A percentile compares a stretch with the other conserved stretches of the same genome.
Conservation (phyloP, 306 rosid species). For the Hylodesmum podocarpum region DNA sequence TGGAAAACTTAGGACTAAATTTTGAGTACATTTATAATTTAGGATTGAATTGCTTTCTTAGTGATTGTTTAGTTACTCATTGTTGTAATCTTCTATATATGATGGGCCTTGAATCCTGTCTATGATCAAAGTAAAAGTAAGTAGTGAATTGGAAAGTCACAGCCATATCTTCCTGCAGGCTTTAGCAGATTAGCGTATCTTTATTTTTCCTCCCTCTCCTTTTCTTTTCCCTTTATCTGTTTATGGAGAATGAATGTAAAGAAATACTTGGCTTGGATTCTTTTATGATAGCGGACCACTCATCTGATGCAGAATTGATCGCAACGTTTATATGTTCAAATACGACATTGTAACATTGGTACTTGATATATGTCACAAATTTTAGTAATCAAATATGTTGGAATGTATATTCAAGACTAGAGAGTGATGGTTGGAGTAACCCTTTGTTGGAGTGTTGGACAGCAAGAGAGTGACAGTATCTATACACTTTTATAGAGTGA, state of each 20-base stretch:
- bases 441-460: background rate
- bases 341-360: background rate
- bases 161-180: background rate
- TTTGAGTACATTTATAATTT: background rate
- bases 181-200: background rate
- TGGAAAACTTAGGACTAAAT: conserved; percentile 7
- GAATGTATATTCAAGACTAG: background rate
- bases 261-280: background rate
- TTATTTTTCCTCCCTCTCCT: background rate
- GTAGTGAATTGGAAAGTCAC: background rate
- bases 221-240: background rate
- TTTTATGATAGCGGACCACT: background rate
- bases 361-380: background rate
- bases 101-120: background rate
- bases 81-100: background rate
- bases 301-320: background rate
- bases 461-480: background rate
- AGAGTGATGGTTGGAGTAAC: background rate
- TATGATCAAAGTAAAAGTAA: background rate
- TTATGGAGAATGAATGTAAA: background rate
- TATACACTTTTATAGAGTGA: background rate
- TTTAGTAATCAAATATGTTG: background rate
- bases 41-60: background rate
- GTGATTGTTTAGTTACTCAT: background rate
- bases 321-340: background rate